Evolutionary conservation across 192 early-diverging fungal genomes (phyloP).

Genomic region (Entomortierella chlamydospora): DNA sequence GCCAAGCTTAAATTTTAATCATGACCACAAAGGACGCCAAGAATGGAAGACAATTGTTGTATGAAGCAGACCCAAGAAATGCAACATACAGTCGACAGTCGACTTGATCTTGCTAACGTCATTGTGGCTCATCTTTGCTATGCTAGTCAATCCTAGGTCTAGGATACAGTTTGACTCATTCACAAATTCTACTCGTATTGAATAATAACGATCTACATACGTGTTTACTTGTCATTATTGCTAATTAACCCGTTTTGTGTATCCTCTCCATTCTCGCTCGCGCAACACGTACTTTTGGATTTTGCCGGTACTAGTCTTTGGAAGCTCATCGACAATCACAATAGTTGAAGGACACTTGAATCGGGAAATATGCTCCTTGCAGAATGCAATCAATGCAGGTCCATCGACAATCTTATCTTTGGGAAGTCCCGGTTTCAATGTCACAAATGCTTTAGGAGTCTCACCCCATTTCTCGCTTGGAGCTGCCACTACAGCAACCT

Average conservation of each 20-base stretch:
- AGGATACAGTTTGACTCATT: no score
- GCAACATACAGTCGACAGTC: no score
- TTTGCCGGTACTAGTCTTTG: constrained; percentile 65
- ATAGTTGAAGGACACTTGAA: constrained; percentile 65
- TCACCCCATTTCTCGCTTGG: constrained; percentile 73
- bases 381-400: constrained; percentile 48
- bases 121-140: no score
- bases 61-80: no score
- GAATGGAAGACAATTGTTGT: no score
- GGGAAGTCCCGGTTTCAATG: constrained; percentile 53
- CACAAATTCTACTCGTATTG: no score
- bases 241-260: constrained; percentile 48
- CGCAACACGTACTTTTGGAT: constrained; percentile 66
- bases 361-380: constrained; percentile 58
- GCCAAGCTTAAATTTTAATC: no score
- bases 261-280: constrained; percentile 59
- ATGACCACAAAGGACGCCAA: no score
- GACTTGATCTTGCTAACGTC: no score
- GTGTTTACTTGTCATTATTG: no score
- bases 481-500: constrained; percentile 66
- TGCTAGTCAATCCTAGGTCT: no score
- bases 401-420: constrained; percentile 30
- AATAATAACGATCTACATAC: no score
- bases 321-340: constrained; percentile 58
- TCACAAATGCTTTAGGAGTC: constrained; percentile 66